Evolutionary conservation across 2,329 filamentous ascomycete species (phyloP).

Genomic region (Pezicula neosporulosa): DNA sequence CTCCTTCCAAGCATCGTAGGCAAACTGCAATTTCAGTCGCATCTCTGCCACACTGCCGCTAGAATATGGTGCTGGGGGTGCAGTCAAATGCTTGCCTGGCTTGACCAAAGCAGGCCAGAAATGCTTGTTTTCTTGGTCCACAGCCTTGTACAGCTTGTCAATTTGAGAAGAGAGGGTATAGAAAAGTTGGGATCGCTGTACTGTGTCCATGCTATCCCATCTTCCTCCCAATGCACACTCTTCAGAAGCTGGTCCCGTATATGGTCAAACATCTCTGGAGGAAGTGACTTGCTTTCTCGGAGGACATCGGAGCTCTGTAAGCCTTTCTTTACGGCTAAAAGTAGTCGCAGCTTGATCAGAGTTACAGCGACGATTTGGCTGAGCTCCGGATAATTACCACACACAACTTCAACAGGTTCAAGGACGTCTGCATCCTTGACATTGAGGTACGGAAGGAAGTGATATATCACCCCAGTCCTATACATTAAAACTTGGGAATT

Average conservation of each 20-base stretch:
- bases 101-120: slow-evolving; percentile 24
- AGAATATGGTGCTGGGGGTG: slow-evolving; percentile 8
- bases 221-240: slow-evolving; percentile 18
- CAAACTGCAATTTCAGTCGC: slow-evolving; percentile 21
- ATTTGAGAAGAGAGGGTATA: slow-evolving; percentile 22
- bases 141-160: slow-evolving; percentile 13
- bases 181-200: slow-evolving; percentile 13
- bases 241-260: slow-evolving; percentile 18
- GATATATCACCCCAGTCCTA: slow-evolving; percentile 29
- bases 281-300: slow-evolving; percentile 5
- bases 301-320: slow-evolving; percentile 20
- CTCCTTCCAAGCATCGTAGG: slow-evolving; percentile 22
- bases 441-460: slow-evolving; percentile 33
- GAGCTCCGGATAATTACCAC: slow-evolving; percentile 9
- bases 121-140: slow-evolving; percentile 19
- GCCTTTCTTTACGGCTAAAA: slow-evolving; percentile 26
- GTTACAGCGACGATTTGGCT: slow-evolving; percentile 21
- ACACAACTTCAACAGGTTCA: slow-evolving; percentile 28
- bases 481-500: no score
- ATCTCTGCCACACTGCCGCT: slow-evolving; percentile 21
- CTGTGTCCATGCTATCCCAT: slow-evolving; percentile 12
- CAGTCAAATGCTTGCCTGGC: slow-evolving; percentile 17
- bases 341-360: slow-evolving; percentile 33
- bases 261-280: slow-evolving; percentile 25
- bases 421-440: slow-evolving; percentile 36